Percentiles rank a stretch among this genome's conserved stretches.
Evolutionary conservation across 495 filamentous ascomycete species (phyloP).

Genomic region (Aspergillus nidulans): DNA sequence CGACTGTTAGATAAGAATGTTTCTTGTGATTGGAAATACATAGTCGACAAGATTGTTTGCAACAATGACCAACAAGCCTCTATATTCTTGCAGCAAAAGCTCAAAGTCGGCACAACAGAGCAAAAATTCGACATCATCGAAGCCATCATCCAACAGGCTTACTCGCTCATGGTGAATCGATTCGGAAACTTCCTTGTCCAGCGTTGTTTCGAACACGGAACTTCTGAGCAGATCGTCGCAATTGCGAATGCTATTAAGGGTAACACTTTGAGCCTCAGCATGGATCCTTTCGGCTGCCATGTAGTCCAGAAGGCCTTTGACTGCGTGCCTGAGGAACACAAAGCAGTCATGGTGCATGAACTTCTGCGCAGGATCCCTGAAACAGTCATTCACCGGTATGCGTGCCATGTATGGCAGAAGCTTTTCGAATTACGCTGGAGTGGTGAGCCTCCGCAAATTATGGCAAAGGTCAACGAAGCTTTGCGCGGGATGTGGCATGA

Average conservation of each 20-base stretch:
- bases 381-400: conserved; percentile 96
- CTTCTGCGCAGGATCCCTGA: conserved; percentile 92
- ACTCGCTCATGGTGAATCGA: conserved; percentile 94
- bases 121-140: conserved; percentile 97
- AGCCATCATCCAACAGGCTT: conserved; percentile 92
- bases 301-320: conserved; percentile 98
- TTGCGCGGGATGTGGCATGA: conserved; percentile 98
- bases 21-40: conserved; percentile 98
- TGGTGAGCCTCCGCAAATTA: conserved; percentile 92
- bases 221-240: conserved; percentile 87
- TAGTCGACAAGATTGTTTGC: conserved; percentile 98
- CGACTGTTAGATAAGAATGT: conserved; percentile 93
- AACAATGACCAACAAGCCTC: conserved; percentile 99
- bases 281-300: conserved; percentile 98
- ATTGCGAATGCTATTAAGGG: conserved; percentile 95
- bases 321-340: conserved; percentile 94
- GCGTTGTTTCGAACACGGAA: conserved; percentile 97
- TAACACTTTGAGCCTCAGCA: conserved; percentile 88
- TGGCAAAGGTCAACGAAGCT: conserved; percentile 96
- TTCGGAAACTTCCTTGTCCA: conserved; percentile 97
- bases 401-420: conserved; percentile 99
- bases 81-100: conserved; percentile 97
- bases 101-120: conserved; percentile 91
- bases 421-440: conserved; percentile 97
- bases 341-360: conserved; percentile 97